phyloP scores from a whole-genome alignment of 2,329 filamentous ascomycete genomes.

The Aspergillus phoenicis region DNA sequence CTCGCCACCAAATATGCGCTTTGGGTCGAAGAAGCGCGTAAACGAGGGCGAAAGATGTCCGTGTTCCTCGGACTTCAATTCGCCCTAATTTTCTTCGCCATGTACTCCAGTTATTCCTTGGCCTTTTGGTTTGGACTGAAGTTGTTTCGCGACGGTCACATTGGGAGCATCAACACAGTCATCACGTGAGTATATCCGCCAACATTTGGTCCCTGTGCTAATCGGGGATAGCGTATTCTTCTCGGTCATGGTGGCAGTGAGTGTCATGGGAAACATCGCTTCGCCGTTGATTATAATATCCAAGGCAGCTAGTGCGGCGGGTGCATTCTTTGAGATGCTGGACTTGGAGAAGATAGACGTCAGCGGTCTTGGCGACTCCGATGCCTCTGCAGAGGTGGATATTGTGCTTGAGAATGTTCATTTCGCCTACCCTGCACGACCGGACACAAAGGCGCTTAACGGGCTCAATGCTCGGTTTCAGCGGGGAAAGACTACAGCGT shows the following conservation, averaged over 20 bases:
- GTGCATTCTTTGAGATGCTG: constrained; percentile 38
- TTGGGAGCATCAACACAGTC: constrained; percentile 39
- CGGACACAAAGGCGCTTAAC: constrained; percentile 39
- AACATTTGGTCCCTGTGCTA: not conserved
- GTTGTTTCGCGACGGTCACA: constrained; percentile 37
- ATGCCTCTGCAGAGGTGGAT: constrained; percentile 55
- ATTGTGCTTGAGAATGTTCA: constrained; percentile 65
- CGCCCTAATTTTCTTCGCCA: constrained; percentile 38
- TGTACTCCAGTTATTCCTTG: constrained; percentile 40
- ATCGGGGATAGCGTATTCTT: constrained; percentile 36
- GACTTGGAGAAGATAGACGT: constrained; percentile 28
- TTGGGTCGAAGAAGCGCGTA: constrained; percentile 42
- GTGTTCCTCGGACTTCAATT: constrained; percentile 36
- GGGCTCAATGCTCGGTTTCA: constrained; percentile 37
- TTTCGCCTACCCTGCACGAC: constrained; percentile 69
- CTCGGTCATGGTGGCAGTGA: constrained; percentile 34
- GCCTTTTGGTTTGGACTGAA: constrained; percentile 44
- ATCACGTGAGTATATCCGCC: constrained; percentile 32
- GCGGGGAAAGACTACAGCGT: constrained; percentile 43
- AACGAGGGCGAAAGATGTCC: constrained; percentile 33
- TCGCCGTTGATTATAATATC: constrained; percentile 39
- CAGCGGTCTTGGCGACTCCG: constrained; percentile 50
- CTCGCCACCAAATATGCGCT: constrained; percentile 40
- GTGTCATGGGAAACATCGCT: constrained; percentile 31
- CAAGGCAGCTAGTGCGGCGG: constrained; percentile 37